These are phyloP conservation scores for Tetrapisispora fleetii DNA, from an alignment of 805 yeast species.

Conservation along the genomic window DNA sequence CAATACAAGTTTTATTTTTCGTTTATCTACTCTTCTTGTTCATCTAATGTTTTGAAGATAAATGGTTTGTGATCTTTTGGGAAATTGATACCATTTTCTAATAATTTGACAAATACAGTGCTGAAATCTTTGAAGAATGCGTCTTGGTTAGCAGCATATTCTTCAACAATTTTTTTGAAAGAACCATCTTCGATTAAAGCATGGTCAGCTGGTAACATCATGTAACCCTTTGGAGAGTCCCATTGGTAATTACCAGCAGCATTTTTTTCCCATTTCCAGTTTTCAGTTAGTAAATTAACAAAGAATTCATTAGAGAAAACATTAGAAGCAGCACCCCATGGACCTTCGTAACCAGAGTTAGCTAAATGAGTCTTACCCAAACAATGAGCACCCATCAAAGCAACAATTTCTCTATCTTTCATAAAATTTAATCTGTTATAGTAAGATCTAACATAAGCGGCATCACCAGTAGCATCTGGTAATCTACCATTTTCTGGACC, in stretches of 20 bases:
- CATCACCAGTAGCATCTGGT: constrained; percentile 62
- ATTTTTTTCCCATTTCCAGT: constrained; percentile 49
- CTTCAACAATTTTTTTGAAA: constrained; percentile 51
- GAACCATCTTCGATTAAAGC: constrained; percentile 52
- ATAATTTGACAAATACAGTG: constrained; percentile 53
- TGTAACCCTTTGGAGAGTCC: constrained; percentile 53
- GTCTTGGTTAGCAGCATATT: constrained; percentile 57
- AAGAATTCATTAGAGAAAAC: constrained; percentile 67
- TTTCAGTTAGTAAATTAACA: constrained; percentile 43
- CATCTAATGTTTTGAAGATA: constrained; percentile 58
- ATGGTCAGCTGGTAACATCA: constrained; percentile 85
- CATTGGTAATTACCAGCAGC: constrained; percentile 50
- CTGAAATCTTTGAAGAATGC: constrained; percentile 56
- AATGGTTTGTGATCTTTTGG: constrained; percentile 37
- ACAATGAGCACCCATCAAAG: constrained; percentile 66
- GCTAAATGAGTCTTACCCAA: constrained; percentile 64
- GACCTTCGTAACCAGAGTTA: constrained; percentile 75
- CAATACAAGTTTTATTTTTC: neutral
- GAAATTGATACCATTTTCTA: constrained; percentile 69
- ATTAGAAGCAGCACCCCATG: constrained; percentile 81
- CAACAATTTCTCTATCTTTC: constrained; percentile 62
- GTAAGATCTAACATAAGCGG: constrained; percentile 52
- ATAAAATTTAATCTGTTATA: constrained; percentile 55
- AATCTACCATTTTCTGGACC: constrained; percentile 61
- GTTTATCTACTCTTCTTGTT: constrained; percentile 31